Evolutionary conservation across 1,284 basidiomycete genomes (phyloP).

Genomic region (Cryptococcus sp.): DNA sequence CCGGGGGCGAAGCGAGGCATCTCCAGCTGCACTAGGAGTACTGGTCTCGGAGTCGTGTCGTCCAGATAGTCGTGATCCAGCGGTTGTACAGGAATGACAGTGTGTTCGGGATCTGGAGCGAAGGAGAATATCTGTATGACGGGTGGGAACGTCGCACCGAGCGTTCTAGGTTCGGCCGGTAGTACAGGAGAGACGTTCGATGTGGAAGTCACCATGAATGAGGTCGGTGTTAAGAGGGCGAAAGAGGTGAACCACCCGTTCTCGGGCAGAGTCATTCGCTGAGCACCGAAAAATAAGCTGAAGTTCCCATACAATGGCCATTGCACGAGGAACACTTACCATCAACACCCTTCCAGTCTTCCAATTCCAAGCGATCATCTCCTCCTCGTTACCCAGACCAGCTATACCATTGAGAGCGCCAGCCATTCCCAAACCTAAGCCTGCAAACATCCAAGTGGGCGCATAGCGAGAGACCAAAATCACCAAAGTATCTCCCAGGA

Average conservation of each 20-base stretch:
- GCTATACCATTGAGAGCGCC: conserved; percentile 16
- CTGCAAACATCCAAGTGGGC: conserved; percentile 34
- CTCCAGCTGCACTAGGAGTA: conserved; percentile 34
- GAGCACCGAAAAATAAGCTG: neutral
- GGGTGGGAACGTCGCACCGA: conserved; percentile 30
- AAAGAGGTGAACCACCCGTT: conserved; percentile 40
- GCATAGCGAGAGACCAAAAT: conserved; percentile 39
- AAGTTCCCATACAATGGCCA: neutral
- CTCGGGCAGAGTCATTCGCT: conserved; percentile 35
- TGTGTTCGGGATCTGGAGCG: conserved; percentile 24
- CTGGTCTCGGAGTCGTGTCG: conserved; percentile 38
- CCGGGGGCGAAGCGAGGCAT: conserved; percentile 34
- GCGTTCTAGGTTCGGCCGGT: conserved; percentile 14
- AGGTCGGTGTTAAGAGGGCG: conserved; percentile 33
- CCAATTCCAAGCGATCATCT: conserved; percentile 53
- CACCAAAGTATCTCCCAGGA: conserved; percentile 51
- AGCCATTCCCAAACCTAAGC: conserved; percentile 27
- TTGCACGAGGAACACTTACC: conserved; percentile 21
- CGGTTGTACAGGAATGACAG: conserved; percentile 32
- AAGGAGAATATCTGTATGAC: conserved; percentile 47
- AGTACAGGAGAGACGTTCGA: conserved; percentile 30
- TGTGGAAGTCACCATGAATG: conserved; percentile 39
- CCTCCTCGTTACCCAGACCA: conserved; percentile 37
- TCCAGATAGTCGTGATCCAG: conserved; percentile 33
- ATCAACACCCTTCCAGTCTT: conserved; percentile 48